Percentiles rank a stretch among this genome's conserved stretches.
Conservation (phyloP, 2,329 filamentous ascomycete species). For the Fusarium camptoceras region DNA sequence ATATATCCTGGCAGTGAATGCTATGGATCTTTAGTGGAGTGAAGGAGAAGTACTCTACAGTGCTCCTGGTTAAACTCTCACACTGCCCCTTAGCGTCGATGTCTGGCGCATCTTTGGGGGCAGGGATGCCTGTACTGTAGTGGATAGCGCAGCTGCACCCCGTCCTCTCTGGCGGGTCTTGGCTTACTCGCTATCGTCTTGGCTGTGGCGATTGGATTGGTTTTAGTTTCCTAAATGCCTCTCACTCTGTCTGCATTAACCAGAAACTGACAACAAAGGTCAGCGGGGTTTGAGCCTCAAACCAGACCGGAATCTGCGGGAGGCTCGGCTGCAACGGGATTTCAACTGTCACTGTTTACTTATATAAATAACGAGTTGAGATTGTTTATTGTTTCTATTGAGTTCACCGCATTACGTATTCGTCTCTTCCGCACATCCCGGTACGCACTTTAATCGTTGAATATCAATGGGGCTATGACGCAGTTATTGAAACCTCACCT, state of each 20-base stretch:
- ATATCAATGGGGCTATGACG: conserved; percentile 38
- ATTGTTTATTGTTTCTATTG: conserved; percentile 7
- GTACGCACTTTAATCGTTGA: conserved; percentile 11
- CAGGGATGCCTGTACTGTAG: conserved; percentile 14
- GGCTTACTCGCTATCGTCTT: conserved; percentile 29
- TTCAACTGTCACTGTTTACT: neutral
- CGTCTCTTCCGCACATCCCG: conserved; percentile 32
- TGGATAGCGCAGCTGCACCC: conserved; percentile 26
- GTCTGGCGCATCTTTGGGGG: conserved; percentile 12
- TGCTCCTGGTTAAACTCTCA: conserved; percentile 17
- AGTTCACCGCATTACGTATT: conserved; percentile 8
- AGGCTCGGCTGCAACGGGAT: conserved; percentile 37
- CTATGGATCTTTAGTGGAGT: neutral
- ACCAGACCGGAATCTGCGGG: conserved; percentile 35
- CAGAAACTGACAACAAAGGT: conserved; percentile 10
- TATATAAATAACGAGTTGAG: neutral
- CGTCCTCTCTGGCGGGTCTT: conserved; percentile 30
- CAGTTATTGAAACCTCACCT: conserved; percentile 26
- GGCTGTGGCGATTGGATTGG: conserved; percentile 37
- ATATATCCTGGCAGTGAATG: neutral
- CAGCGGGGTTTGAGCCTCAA: conserved; percentile 38
- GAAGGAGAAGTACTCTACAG: conserved; percentile 27
- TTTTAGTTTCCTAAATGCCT: conserved; percentile 29
- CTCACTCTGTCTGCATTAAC: conserved; percentile 18
- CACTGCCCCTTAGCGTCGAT: conserved; percentile 41